phyloP scores from a whole-genome alignment of 75 land plant genomes.

The Pinus tabuliformis region DNA sequence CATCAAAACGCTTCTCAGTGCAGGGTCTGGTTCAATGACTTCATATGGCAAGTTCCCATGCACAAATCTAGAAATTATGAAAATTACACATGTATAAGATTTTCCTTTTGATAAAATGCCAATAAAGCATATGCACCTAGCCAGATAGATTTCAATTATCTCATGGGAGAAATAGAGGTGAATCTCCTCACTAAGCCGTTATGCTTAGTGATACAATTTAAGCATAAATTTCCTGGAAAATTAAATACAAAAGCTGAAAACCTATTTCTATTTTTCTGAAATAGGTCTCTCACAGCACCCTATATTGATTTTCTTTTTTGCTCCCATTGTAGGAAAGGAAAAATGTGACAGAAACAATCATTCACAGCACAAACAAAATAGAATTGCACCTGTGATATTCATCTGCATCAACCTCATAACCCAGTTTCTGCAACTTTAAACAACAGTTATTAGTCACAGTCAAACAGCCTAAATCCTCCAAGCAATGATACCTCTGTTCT shows the following conservation, averaged over 20 bases:
- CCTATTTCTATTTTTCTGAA: background rate
- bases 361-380: background rate
- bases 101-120: background rate
- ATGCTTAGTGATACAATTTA: too few species aligned
- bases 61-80: slow-evolving; percentile 42
- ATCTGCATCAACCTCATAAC: slow-evolving; percentile 67
- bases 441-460: background rate
- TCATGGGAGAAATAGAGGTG: background rate
- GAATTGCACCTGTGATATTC: slow-evolving; percentile 71
- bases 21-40: slow-evolving; percentile 50
- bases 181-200: background rate
- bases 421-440: slow-evolving; percentile 49
- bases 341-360: background rate
- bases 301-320: background rate
- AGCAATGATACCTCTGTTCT: too few species aligned
- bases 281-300: background rate
- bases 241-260: too few species aligned
- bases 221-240: too few species aligned
- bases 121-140: background rate
- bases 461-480: background rate
- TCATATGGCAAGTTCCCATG: slow-evolving; percentile 83
- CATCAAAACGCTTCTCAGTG: slow-evolving; percentile 36
- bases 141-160: background rate
- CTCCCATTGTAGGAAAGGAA: background rate
- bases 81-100: background rate